Conservation (phyloP, 306 rosid species). For the Geum urbanum region DNA sequence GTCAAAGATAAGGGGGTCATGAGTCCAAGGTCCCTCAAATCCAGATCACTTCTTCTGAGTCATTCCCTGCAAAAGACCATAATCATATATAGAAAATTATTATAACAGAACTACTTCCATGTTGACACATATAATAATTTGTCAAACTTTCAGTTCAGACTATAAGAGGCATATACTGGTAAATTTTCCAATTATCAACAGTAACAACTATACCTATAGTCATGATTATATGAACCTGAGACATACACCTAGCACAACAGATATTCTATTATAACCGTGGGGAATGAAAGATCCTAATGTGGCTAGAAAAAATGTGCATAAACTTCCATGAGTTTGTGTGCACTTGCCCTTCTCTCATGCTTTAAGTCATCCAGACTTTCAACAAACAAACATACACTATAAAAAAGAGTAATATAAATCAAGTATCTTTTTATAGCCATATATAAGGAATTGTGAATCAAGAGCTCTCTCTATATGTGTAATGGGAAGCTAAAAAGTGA, state of each 20-base stretch:
- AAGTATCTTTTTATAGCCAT: background rate
- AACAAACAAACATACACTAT: background rate
- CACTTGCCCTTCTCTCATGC: background rate
- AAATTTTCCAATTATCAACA: background rate
- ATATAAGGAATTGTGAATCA: background rate
- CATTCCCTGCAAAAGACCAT: no score
- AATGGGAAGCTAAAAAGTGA: background rate
- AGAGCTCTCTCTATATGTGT: background rate
- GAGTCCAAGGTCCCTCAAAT: no score
- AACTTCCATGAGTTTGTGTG: background rate
- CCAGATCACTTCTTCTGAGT: no score
- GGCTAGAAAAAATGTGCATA: background rate
- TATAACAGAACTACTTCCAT: slow-evolving; percentile 35
- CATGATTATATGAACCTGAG: slow-evolving; percentile 20
- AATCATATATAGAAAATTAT: no score
- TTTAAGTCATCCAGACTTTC: background rate
- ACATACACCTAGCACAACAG: background rate
- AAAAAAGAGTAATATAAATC: background rate
- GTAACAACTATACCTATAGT: slow-evolving; percentile 41
- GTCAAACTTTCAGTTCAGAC: slow-evolving; percentile 21
- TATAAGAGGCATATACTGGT: slow-evolving; percentile 7
- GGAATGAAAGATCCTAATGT: background rate
- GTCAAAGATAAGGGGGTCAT: no score
- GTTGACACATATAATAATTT: slow-evolving; percentile 41
- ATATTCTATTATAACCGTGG: background rate